Base-by-base conservation (phyloP, 306 rosid species). In the Quercus bicolor region DNA sequence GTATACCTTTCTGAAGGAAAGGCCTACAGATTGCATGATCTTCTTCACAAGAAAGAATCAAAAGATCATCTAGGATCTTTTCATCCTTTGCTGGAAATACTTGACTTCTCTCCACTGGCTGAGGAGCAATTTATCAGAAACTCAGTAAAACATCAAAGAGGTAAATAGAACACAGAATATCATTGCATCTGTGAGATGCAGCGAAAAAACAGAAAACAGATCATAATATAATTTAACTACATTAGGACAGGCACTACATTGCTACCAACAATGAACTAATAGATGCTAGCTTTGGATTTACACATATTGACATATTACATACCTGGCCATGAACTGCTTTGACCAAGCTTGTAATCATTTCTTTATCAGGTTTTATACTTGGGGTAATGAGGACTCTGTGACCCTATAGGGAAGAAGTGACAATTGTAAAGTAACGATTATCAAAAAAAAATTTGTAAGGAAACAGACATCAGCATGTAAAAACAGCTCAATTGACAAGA, bases 31-130 rank as follows among this genome's bases (percentile, higher is more conserved):
- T 52, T 53, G 78, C 82, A 66, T 48, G 70, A 80, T 88, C 89
- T 4, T 85, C 89, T 75, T 88, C 91, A 75, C 88, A 84, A 54
- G 91, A 85, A 79, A 88, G 81, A 81, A 88, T 86, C 80, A 88
- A 66, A 21, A 86, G 74, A 77, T 86, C 84, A 81, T 79, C 80
- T 14, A 79, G 54, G 70, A 73, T 53, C 55, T 70, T 66, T 57
- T 74, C 82, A 48, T 79, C 76, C 82, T 65, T 77, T 70, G 52
- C 74, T 26, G 77, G 77, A 53, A 51, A 55, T 33, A 81, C 78
- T 77, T 74, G 80, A 80, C 72, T 52, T 59, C 73, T 82, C 80
- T 88, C 89, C 76, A 85, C 89, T 43, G 78, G 81, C 91, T 88
- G 88, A 70, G 56, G 81, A 77, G 43, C 68, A 80, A 70, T 31